phyloP scores from a whole-genome alignment of 371 early-diverging fungal species.

The Ordospora pajunii region DNA sequence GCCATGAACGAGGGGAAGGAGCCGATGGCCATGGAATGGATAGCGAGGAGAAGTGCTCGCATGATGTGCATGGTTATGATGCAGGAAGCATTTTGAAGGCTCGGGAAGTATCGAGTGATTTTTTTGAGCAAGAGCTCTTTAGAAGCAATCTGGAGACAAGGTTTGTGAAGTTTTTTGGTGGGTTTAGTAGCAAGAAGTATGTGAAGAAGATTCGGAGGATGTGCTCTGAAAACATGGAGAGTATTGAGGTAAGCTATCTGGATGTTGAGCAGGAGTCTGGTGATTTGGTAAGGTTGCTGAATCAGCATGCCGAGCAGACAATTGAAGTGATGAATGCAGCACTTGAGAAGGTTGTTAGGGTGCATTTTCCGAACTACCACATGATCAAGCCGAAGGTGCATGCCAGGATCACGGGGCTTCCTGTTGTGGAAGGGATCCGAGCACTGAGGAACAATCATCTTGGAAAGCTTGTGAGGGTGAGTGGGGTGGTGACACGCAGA shows the following conservation, averaged over 20 bases:
- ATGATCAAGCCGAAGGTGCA: constrained; percentile 77
- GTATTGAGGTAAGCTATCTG: constrained; percentile 53
- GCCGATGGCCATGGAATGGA: background rate
- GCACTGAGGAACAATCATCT: constrained; percentile 76
- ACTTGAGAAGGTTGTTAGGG: constrained; percentile 73
- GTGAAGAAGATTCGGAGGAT: constrained; percentile 53
- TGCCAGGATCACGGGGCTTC: constrained; percentile 81
- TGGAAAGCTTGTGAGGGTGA: constrained; percentile 79
- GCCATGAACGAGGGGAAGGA: background rate
- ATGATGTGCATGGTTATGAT: background rate
- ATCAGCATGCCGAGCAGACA: constrained; percentile 21
- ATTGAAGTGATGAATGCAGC: constrained; percentile 75
- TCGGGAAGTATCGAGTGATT: background rate
- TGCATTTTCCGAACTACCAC: constrained; percentile 78
- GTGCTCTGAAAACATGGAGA: constrained; percentile 58
- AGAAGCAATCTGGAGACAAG: constrained; percentile 21
- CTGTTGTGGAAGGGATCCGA: constrained; percentile 72
- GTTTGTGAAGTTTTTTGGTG: constrained; percentile 43
- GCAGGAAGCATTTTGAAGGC: constrained; percentile 8
- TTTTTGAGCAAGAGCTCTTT: constrained; percentile 31
- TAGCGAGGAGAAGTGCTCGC: background rate
- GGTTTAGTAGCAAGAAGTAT: constrained; percentile 49
- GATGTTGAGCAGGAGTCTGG: constrained; percentile 39
- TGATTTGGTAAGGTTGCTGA: constrained; percentile 9
- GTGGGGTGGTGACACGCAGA: constrained; percentile 87